These are phyloP conservation scores for Pythium biforme DNA, from an alignment of 352 stramenopile genomes.

Conservation along the genomic window DNA sequence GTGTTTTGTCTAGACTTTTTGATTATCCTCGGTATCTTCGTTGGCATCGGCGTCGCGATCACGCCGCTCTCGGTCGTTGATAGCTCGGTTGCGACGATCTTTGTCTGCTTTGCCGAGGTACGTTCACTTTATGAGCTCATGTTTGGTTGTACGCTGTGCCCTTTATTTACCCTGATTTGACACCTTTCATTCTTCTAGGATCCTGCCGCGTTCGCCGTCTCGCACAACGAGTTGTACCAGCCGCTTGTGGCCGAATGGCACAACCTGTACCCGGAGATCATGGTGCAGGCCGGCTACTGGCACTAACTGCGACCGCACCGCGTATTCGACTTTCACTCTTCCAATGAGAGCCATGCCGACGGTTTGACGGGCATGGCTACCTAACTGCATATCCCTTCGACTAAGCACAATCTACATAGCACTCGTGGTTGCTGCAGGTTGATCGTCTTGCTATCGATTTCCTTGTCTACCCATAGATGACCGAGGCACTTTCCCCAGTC, in stretches of 20 bases:
- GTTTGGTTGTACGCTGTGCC: no score
- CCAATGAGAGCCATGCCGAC: no score
- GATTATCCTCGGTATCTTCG: constrained; percentile 84
- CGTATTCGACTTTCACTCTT: no score
- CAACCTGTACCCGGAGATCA: constrained; percentile 86
- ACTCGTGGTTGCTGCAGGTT: no score
- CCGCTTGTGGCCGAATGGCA: constrained; percentile 85
- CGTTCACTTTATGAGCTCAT: no score
- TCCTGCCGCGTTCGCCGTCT: constrained; percentile 71
- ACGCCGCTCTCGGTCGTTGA: constrained; percentile 92
- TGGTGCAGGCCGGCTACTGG: constrained; percentile 87
- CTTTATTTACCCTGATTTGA: no score
- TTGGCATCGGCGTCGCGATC: constrained; percentile 85
- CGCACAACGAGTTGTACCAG: constrained; percentile 81
- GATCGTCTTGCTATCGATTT: no score
- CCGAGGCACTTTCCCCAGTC: background rate
- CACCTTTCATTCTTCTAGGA: no score
- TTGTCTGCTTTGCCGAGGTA: constrained; percentile 95
- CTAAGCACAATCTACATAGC: background rate
- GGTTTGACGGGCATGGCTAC: no score
- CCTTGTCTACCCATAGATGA: constrained; percentile 10
- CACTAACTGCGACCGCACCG: constrained; percentile 22
- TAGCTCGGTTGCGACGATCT: constrained; percentile 94
- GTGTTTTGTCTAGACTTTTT: constrained; percentile 46
- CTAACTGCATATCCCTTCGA: no score